Evolutionary conservation across 495 filamentous ascomycete genomes (phyloP).

Genomic region (Penicillium waksmanii): DNA sequence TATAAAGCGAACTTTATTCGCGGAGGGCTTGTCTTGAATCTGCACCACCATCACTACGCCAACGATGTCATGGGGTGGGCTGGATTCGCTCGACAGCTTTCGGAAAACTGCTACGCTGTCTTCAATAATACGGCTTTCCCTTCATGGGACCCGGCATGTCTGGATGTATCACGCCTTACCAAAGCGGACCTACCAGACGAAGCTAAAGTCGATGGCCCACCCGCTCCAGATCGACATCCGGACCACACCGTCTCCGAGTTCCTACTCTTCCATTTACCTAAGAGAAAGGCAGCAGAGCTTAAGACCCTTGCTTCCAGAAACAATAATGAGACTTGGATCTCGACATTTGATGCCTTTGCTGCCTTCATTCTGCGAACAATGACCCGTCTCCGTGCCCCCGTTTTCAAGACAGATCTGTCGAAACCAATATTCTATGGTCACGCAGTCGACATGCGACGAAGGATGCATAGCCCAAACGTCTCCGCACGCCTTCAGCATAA

Average conservation of each 20-base stretch:
- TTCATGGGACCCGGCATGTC: slow-evolving; percentile 35
- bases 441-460: slow-evolving; percentile 44
- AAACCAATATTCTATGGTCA: slow-evolving; percentile 35
- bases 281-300: slow-evolving; percentile 45
- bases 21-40: slow-evolving; percentile 45
- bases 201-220: slow-evolving; percentile 33
- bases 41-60: slow-evolving; percentile 48
- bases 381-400: slow-evolving; percentile 34
- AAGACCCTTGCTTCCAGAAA: slow-evolving; percentile 38
- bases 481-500: slow-evolving; percentile 40
- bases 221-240: slow-evolving; percentile 32
- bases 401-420: slow-evolving; percentile 32
- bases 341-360: slow-evolving; percentile 46
- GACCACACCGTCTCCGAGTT: slow-evolving; percentile 27
- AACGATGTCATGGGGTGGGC: slow-evolving; percentile 51
- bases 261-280: slow-evolving; percentile 46
- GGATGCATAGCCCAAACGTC: slow-evolving; percentile 33
- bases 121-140: slow-evolving; percentile 34
- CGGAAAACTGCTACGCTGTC: slow-evolving; percentile 46
- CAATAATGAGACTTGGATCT: slow-evolving; percentile 38
- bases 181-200: slow-evolving; percentile 19
- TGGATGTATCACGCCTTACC: slow-evolving; percentile 41
- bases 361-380: slow-evolving; percentile 44
- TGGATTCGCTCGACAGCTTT: slow-evolving; percentile 42
- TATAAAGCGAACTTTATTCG: slow-evolving; percentile 50